phyloP scores from a whole-genome alignment of 148 eudicot species.

The Rhododendron ovatum region DNA sequence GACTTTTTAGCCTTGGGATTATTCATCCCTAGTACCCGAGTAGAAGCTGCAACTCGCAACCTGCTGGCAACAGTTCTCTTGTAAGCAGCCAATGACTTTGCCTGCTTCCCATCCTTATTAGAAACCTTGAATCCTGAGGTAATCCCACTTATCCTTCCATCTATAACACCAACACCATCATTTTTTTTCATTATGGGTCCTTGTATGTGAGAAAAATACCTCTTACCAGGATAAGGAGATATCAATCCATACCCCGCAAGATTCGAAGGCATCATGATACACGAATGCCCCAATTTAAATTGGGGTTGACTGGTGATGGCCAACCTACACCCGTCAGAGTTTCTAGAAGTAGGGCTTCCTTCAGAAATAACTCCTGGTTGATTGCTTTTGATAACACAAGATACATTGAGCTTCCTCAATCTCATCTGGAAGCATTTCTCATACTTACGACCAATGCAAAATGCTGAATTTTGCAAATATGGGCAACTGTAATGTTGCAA shows the following conservation, averaged over 20 bases:
- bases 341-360: constrained; percentile 19
- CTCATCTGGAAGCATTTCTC: constrained; percentile 32
- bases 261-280: constrained; percentile 21
- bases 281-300: constrained; percentile 26
- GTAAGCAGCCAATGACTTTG: constrained; percentile 31
- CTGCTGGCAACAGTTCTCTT: constrained; percentile 16
- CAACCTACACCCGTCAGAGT: constrained; percentile 24
- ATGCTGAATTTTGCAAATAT: constrained; percentile 20
- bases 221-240: constrained; percentile 28
- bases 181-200: constrained; percentile 24
- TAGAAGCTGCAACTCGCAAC: constrained; percentile 8
- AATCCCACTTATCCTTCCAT: constrained; percentile 21
- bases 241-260: constrained; percentile 19
- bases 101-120: constrained; percentile 25
- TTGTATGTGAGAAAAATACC: constrained; percentile 42
- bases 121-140: constrained; percentile 17
- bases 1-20: constrained; percentile 23
- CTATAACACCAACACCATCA: constrained; percentile 14
- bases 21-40: constrained; percentile 9
- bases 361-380: constrained; percentile 26
- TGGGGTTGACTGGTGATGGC: constrained; percentile 21
- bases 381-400: constrained; percentile 19
- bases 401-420: constrained; percentile 30
- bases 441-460: constrained; percentile 17
- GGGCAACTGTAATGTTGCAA: constrained; percentile 22